These are phyloP conservation scores for Leccinum subtestaceum DNA, from an alignment of 768 basidiomycete species.

Conservation along the genomic window DNA sequence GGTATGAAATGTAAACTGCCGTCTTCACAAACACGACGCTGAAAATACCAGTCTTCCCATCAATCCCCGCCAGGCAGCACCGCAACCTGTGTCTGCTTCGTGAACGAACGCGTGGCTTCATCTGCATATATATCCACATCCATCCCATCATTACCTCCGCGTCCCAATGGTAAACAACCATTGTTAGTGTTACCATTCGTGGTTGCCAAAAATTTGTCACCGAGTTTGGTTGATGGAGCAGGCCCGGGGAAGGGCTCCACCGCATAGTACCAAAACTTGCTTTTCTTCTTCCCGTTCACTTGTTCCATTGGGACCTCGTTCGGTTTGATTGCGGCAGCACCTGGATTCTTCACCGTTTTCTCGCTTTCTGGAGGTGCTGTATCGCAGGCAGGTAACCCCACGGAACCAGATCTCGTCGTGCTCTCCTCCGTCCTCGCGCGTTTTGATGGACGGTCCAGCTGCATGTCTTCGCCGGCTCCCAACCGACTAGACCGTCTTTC, in stretches of 20 bases:
- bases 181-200: constrained; percentile 22
- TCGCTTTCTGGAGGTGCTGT: constrained; percentile 30
- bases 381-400: constrained; percentile 29
- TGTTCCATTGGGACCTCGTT: constrained; percentile 74
- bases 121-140: constrained; percentile 23
- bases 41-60: constrained; percentile 3
- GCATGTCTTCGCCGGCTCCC: constrained; percentile 52
- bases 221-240: constrained; percentile 11
- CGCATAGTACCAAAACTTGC: constrained; percentile 87
- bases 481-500: constrained; percentile 71
- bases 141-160: constrained; percentile 15
- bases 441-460: constrained; percentile 55
- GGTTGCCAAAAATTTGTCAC: constrained; percentile 12
- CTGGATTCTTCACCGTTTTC: constrained; percentile 49
- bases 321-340: constrained; percentile 67
- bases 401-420: constrained; percentile 49
- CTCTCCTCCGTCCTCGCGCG: constrained; percentile 80
- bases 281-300: constrained; percentile 77
- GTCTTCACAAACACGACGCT: constrained; percentile 11
- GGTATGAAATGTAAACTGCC: constrained; percentile 27
- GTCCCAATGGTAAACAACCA: constrained; percentile 7
- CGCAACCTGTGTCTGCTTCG: constrained; percentile 13
- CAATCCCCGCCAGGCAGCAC: constrained; percentile 13
- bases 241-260: constrained; percentile 60
- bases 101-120: constrained; percentile 15